Base-by-base conservation (phyloP, 2,329 filamentous ascomycete species). In the Claviceps sp. region DNA sequence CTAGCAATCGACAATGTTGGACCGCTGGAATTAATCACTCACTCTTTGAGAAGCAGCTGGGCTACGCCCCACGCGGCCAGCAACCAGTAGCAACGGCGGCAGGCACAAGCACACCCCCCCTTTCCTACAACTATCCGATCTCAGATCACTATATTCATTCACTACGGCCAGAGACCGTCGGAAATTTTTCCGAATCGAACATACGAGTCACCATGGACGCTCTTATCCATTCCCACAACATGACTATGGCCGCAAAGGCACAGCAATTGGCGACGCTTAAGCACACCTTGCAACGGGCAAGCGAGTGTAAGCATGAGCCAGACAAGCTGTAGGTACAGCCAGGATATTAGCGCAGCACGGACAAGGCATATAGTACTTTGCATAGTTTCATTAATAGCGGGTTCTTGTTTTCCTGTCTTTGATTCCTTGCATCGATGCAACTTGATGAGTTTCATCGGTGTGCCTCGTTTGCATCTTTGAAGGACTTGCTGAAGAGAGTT, bases 201-300 rank as follows among this genome's bases (percentile, higher is more conserved):
- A 43, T 50, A 47, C 51, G 51, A 37, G 24, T 53, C 11, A 37
- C 42, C 34, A 53, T 53, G 38, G 51, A 53, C 38, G 17, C 24
- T 10, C 14, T 53, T 24, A 19, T 40, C n/a, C 49, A 42, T 44
- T 26, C 39, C 7, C 22, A 7, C 10, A 2, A 34, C 10, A 34
- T 13, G 2, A 41, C n/a, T 16, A 16, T 26, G 5, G 14, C 26
- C 17, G 5, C 24, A n/a, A 53, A 43, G 34, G 24, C 16, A 16
- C 22, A 50, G 14, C 38, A 47, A 22, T 39, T 53, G n/a, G 47
- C 37, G 5, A 7, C 34, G 22, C 48, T 53, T 2, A 39, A 5
- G 5, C 34, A 26, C 5, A 50, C 42, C 17, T 38, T 53, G 43
- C 34, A 42, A 41, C 14, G 5, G 38, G 47, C 38, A 13, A 49